These are phyloP conservation scores for Solanum rostratum DNA, from an alignment of 257 asterid species.

Conservation along the genomic window DNA sequence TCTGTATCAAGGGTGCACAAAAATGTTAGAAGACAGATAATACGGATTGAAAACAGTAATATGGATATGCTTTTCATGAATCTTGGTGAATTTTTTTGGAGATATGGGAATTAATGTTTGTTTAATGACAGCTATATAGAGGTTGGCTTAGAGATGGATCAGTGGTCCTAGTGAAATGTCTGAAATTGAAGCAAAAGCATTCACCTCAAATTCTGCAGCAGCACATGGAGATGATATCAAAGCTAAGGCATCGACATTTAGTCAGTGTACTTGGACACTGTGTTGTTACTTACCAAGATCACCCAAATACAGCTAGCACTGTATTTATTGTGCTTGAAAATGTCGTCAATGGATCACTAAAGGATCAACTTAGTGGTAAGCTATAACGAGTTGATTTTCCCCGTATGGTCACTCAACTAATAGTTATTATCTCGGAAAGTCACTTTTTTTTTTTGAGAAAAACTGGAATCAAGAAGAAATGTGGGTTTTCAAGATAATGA, in stretches of 20 bases:
- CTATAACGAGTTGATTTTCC: not conserved
- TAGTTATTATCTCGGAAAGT: not conserved
- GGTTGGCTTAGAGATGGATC: constrained; percentile 91
- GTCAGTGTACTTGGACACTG: constrained; percentile 94
- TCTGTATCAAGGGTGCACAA: not conserved
- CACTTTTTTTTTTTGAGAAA: not conserved
- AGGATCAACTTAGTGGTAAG: constrained; percentile 70
- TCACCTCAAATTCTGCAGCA: constrained; percentile 73
- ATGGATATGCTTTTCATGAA: not conserved
- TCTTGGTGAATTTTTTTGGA: not conserved
- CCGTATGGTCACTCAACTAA: not conserved
- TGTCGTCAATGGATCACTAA: constrained; percentile 57
- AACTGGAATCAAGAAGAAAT: too few relatives aligned
- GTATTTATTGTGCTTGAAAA: constrained; percentile 74
- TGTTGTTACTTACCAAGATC: constrained; percentile 80
- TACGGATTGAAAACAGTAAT: not conserved
- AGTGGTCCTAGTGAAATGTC: constrained; percentile 69
- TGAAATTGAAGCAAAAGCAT: constrained; percentile 79
- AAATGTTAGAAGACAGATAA: not conserved
- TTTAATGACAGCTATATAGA: constrained; percentile 45
- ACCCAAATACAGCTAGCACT: constrained; percentile 67
- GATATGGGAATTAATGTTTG: not conserved
- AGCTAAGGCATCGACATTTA: constrained; percentile 83
- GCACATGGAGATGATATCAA: constrained; percentile 88
- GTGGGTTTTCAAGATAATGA: not conserved